Percentiles rank a stretch among this genome's conserved stretches.
Evolutionary conservation across 73 alveolate genomes (phyloP).

Genomic region (Symbiodinium pilosum): DNA sequence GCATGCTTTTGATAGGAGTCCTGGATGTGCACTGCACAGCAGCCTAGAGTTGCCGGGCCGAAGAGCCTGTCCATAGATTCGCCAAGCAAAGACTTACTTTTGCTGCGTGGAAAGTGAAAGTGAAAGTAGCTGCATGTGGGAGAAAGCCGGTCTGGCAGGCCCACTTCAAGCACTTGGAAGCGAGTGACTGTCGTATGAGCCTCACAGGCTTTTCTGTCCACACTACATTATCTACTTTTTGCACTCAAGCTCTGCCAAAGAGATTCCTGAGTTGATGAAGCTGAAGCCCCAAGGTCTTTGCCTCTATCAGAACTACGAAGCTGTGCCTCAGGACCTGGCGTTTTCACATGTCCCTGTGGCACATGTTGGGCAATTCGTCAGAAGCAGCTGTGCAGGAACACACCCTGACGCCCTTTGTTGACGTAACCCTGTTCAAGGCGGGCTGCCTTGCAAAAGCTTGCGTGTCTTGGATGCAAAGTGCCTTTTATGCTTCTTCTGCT

Average conservation of each 20-base stretch:
- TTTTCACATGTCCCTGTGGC: background rate
- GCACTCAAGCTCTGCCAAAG: background rate
- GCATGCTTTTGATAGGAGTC: background rate
- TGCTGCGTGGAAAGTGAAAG: no score
- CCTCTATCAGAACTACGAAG: conserved; percentile 92
- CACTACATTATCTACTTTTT: background rate
- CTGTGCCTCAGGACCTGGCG: conserved; percentile 17
- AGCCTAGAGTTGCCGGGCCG: background rate
- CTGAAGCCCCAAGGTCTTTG: background rate
- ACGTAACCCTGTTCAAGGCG: conserved; percentile 47
- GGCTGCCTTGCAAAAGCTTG: background rate
- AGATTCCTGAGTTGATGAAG: no score
- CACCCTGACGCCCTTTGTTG: conserved; percentile 55
- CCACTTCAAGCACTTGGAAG: conserved; percentile 32
- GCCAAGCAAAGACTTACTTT: no score
- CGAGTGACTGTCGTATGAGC: conserved; percentile 26
- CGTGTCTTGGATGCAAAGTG: background rate
- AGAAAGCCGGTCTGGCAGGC: background rate
- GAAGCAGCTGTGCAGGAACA: background rate
- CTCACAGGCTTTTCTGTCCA: background rate
- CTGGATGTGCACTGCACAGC: no score
- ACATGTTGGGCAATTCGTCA: background rate
- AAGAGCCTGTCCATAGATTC: no score
- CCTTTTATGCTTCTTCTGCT: background rate
- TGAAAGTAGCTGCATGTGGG: no score